A percentile compares a stretch with the other conserved stretches of the same genome.
Conservation (phyloP, 805 yeast genomes). For the Trichomonascus vanleenenianus region DNA sequence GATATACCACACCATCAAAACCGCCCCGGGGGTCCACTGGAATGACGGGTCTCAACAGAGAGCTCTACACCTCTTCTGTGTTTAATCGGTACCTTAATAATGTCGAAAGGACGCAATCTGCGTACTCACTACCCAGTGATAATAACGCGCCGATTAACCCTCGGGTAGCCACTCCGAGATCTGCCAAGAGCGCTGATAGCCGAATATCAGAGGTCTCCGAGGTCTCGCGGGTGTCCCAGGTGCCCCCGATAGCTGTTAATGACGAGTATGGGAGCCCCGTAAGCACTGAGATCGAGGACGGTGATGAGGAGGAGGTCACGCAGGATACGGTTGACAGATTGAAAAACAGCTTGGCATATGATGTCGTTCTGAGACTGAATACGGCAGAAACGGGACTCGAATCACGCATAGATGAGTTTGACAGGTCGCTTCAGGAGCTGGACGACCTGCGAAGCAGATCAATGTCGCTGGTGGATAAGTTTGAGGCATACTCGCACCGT, state of each 20-base stretch:
- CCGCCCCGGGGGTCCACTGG: neutral
- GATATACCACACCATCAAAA: neutral
- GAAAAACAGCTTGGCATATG: conserved; percentile 13
- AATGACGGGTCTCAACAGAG: neutral
- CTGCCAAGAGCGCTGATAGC: neutral
- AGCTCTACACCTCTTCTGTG: neutral
- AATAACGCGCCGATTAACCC: neutral
- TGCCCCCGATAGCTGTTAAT: neutral
- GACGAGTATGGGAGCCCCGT: neutral
- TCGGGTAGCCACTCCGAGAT: neutral
- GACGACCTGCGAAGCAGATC: conserved; percentile 18
- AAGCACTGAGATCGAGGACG: neutral
- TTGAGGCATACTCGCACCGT: conserved; percentile 15
- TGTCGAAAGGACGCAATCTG: neutral
- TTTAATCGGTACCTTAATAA: neutral
- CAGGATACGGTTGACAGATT: conserved; percentile 11
- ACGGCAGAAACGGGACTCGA: conserved; percentile 7
- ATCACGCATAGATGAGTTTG: conserved; percentile 16
- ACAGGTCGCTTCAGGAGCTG: conserved; percentile 20
- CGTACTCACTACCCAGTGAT: neutral
- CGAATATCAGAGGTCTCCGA: neutral
- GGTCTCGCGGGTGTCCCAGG: neutral
- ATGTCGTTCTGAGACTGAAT: conserved; percentile 14
- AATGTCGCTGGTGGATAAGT: conserved; percentile 14
- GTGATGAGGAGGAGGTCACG: neutral